A percentile compares a stretch with the other conserved stretches of the same genome.
Evolutionary conservation across 768 basidiomycete genomes (phyloP).

Genomic region (Piloderma croceum): DNA sequence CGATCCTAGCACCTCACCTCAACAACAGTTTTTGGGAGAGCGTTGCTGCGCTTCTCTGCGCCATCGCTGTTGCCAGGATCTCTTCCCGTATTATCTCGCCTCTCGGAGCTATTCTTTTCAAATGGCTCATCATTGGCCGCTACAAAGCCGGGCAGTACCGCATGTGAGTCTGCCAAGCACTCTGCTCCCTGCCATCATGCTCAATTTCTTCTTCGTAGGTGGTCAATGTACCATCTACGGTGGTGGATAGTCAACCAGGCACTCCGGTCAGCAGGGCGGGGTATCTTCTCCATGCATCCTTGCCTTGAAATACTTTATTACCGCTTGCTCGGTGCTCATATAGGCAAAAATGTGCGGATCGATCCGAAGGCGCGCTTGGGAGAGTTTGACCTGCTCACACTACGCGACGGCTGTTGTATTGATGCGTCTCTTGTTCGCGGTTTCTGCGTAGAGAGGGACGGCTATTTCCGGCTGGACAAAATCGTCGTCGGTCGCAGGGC

Average conservation of each 20-base stretch:
- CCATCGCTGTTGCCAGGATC: slow-evolving; percentile 32
- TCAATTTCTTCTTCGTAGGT: slow-evolving; percentile 21
- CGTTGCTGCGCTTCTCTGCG: slow-evolving; percentile 28
- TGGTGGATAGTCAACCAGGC: slow-evolving; percentile 42
- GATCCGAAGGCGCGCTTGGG: slow-evolving; percentile 34
- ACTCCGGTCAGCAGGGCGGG: slow-evolving; percentile 36
- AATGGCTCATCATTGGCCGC: slow-evolving; percentile 42
- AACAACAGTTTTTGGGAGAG: slow-evolving; percentile 29
- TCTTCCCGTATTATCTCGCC: slow-evolving; percentile 33
- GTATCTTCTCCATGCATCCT: slow-evolving; percentile 37
- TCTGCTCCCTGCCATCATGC: not conserved
- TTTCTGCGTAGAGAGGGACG: slow-evolving; percentile 42
- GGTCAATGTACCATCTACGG: slow-evolving; percentile 36
- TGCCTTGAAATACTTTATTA: slow-evolving; percentile 36
- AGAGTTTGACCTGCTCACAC: slow-evolving; percentile 39
- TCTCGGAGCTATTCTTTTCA: slow-evolving; percentile 35
- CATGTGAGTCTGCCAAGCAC: slow-evolving; percentile 25
- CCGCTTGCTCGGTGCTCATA: slow-evolving; percentile 39
- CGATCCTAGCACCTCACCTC: slow-evolving; percentile 26
- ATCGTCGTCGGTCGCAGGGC: slow-evolving; percentile 35
- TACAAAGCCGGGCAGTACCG: slow-evolving; percentile 35
- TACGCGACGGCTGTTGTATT: slow-evolving; percentile 40
- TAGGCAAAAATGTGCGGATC: slow-evolving; percentile 37
- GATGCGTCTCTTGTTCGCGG: slow-evolving; percentile 35
- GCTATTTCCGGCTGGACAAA: slow-evolving; percentile 36